These are phyloP conservation scores for Myxozyma melibiosi DNA, from an alignment of 805 yeast species.

Conservation along the genomic window DNA sequence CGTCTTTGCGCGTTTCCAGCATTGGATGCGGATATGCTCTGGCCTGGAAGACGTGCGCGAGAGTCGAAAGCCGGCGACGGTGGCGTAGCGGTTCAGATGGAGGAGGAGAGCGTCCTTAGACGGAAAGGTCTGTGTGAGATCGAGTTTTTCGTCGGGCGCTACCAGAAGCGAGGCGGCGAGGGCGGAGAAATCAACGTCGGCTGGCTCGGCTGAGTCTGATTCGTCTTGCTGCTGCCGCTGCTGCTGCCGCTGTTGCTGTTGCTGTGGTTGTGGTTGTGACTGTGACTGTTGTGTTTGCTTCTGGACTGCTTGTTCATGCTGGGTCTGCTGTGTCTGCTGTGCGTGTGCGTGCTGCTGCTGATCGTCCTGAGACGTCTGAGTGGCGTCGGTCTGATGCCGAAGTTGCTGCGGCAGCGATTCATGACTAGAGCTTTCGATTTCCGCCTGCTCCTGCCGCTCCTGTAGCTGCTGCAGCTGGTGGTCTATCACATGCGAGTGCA, in stretches of 20 bases:
- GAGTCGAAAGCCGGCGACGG: slow-evolving; percentile 23
- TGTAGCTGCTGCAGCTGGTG: slow-evolving; percentile 24
- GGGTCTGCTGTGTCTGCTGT: neutral
- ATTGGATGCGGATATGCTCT: slow-evolving; percentile 32
- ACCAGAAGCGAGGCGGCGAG: neutral
- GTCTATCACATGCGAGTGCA: slow-evolving; percentile 13
- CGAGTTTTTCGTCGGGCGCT: slow-evolving; percentile 21
- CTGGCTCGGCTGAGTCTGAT: neutral
- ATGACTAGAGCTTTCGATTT: neutral
- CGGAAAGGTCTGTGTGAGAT: slow-evolving; percentile 25
- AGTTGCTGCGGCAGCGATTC: neutral
- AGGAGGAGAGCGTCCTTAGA: slow-evolving; percentile 27
- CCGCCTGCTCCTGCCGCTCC: slow-evolving; percentile 12
- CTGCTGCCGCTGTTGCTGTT: neutral
- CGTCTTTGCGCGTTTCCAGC: slow-evolving; percentile 32
- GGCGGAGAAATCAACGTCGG: neutral
- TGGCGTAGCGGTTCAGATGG: slow-evolving; percentile 27
- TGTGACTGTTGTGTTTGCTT: slow-evolving; percentile 6
- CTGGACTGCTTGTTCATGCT: slow-evolving; percentile 9
- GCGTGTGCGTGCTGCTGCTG: neutral
- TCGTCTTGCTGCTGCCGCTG: neutral
- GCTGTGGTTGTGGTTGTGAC: slow-evolving; percentile 2
- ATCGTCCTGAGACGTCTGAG: neutral
- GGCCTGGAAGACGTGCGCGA: slow-evolving; percentile 31
- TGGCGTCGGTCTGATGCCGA: neutral